Evolutionary conservation across 140 eudicot species (phyloP).

Genomic region (Anethum foeniculum): DNA sequence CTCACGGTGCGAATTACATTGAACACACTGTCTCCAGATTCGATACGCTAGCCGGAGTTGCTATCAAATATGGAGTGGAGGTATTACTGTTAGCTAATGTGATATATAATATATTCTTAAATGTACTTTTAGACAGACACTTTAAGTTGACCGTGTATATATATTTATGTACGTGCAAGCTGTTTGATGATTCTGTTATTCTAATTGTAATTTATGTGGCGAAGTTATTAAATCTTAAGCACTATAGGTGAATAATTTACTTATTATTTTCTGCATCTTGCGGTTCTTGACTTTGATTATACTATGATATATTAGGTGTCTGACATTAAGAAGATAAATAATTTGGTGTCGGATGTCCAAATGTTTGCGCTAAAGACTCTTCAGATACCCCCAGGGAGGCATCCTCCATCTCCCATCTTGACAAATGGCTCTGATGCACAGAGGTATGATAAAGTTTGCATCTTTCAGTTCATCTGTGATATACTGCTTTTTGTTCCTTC

Average conservation of each 20-base stretch:
- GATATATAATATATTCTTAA: not conserved
- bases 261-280: not conserved
- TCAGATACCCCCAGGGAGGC: constrained; percentile 90
- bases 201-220: not conserved
- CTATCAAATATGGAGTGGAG: constrained; percentile 95
- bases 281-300: not conserved
- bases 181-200: not conserved
- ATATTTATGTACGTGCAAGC: not conserved
- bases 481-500: not conserved
- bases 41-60: constrained; percentile 94
- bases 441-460: constrained; percentile 31
- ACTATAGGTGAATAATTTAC: not conserved
- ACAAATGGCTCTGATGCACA: constrained; percentile 44
- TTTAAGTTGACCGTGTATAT: not conserved
- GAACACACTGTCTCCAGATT: constrained; percentile 63
- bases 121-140: not conserved
- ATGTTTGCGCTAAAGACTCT: constrained; percentile 88
- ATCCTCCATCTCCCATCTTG: constrained; percentile 70
- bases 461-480: not conserved
- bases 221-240: not conserved
- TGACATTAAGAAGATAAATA: constrained; percentile 79
- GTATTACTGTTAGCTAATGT: constrained; percentile 23
- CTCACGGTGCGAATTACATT: constrained; percentile 39
- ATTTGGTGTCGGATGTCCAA: constrained; percentile 75
- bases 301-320: constrained; percentile 45